These are phyloP conservation scores for Stephanodiscus minutulus DNA, from an alignment of 108 stramenopile genomes.

Conservation along the genomic window DNA sequence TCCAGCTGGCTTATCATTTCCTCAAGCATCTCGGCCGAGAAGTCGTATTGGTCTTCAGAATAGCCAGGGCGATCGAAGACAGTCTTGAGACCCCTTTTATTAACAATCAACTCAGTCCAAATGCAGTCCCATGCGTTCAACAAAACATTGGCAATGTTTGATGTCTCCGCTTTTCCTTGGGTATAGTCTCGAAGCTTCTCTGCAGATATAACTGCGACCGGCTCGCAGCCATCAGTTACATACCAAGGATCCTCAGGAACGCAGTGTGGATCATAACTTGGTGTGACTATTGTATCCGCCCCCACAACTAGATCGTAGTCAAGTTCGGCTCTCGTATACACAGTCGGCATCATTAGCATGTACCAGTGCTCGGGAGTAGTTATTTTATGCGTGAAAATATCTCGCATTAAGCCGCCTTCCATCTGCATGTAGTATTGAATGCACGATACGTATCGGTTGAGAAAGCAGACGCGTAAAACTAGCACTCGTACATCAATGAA, in stretches of 20 bases:
- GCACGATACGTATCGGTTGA: not conserved
- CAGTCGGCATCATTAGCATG: slow-evolving; percentile 37
- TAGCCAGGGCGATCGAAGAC: slow-evolving; percentile 4
- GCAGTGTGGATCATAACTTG: slow-evolving; percentile 48
- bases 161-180: slow-evolving; percentile 13
- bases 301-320: slow-evolving; percentile 28
- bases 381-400: slow-evolving; percentile 42
- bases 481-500: too few relatives aligned
- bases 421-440: not conserved
- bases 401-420: slow-evolving; percentile 20
- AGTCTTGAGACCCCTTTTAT: slow-evolving; percentile 7
- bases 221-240: slow-evolving; percentile 20
- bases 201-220: slow-evolving; percentile 44
- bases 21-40: slow-evolving; percentile 22
- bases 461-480: too few relatives aligned
- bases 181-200: slow-evolving; percentile 20
- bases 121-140: slow-evolving; percentile 22
- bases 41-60: slow-evolving; percentile 1
- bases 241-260: not conserved
- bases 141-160: slow-evolving; percentile 2
- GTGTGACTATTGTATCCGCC: slow-evolving; percentile 17
- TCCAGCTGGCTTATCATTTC: slow-evolving; percentile 31
- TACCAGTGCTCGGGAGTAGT: slow-evolving; percentile 39
- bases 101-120: slow-evolving; percentile 14
- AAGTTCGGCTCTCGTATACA: slow-evolving; percentile 12